Evolutionary conservation across 2,329 filamentous ascomycete species (phyloP), one percentile per base, ranked within the genome.

Genomic region (Nectriaceae sp.): DNA sequence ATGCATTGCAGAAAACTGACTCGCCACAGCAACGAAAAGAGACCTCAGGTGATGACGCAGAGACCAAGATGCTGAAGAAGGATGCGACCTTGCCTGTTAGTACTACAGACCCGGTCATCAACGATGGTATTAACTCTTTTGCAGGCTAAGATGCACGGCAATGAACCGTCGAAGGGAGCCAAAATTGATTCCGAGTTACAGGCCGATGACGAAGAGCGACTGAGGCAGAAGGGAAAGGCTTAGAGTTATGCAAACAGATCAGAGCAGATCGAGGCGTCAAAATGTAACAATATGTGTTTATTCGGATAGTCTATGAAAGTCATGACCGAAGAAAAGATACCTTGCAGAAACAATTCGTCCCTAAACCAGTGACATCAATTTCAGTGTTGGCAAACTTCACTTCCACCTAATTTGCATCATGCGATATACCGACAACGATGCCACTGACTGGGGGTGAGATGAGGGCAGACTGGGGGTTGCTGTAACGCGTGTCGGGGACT

Each of bases 101-200:
- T 62, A n/a, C n/a, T 8, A 18, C 13, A 19, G 29, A 24, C 19
- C 31, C 21, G 31, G 15, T 40, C 5, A 41, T 52, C 20, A 54
- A 42, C 46, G 21, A 10, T 24, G n/a, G 20, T 16, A 5, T 18
- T 39, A 8, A 39, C 37, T 5, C 5, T 10, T 39, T 21, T 11
- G 8, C 37, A 80, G 82, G 87, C 87, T 46, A 79, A 71, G 57
- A 64, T 76, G 55, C 87, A 91, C 64, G 87, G 87, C 51, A 90
- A 90, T 65, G 78, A 90, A 71, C 88, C 87, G 2, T 87, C 83
- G 18, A 82, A 75, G 62, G 87, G 88, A 16, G 88, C 87, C 20
- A 80, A 87, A 75, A 78, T 90, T 48, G 88, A 91, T 66, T 80
- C 87, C 49, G 66, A 88, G 69, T 57, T 91, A 40, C 74, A 80